A percentile compares a stretch with the other conserved stretches of the same genome.
Conservation (phyloP, 306 rosid species). For the Rosa rugosa region DNA sequence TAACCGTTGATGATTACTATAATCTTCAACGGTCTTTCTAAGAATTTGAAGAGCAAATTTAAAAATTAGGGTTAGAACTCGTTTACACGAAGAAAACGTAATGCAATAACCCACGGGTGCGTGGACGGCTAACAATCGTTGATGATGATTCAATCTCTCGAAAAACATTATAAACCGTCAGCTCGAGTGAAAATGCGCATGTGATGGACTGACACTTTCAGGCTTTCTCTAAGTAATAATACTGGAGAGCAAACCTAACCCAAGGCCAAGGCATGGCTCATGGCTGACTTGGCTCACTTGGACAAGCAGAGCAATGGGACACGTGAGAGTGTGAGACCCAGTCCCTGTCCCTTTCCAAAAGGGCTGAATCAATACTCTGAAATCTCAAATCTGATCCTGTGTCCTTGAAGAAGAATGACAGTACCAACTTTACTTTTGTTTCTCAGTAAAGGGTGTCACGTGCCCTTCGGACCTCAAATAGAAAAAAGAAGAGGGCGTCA, state of each 20-base stretch:
- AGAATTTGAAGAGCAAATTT: neutral
- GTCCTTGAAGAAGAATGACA: conserved; percentile 1
- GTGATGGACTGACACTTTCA: neutral
- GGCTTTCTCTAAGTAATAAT: neutral
- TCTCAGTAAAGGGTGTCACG: conserved; percentile 28
- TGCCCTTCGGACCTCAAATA: conserved; percentile 16
- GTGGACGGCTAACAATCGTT: neutral
- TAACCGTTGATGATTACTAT: neutral
- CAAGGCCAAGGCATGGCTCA: neutral
- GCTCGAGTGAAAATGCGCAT: neutral
- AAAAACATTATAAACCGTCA: too few species aligned
- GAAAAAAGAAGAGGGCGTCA: conserved; percentile 26
- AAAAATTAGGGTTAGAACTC: neutral
- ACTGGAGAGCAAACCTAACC: neutral
- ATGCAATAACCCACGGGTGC: too few species aligned
- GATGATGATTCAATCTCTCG: too few species aligned
- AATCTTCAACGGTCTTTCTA: neutral
- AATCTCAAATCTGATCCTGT: conserved; percentile 17
- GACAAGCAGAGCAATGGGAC: conserved; percentile 27
- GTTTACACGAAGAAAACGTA: neutral
- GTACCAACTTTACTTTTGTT: neutral
- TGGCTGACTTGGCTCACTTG: conserved; percentile 22
- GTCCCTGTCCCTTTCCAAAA: conserved; percentile 34
- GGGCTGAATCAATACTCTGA: conserved; percentile 2
- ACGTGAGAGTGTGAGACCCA: conserved; percentile 26